Evolutionary conservation across 495 filamentous ascomycete genomes (phyloP), one percentile per base, ranked within the genome.

Genomic region (Darksidea phi): DNA sequence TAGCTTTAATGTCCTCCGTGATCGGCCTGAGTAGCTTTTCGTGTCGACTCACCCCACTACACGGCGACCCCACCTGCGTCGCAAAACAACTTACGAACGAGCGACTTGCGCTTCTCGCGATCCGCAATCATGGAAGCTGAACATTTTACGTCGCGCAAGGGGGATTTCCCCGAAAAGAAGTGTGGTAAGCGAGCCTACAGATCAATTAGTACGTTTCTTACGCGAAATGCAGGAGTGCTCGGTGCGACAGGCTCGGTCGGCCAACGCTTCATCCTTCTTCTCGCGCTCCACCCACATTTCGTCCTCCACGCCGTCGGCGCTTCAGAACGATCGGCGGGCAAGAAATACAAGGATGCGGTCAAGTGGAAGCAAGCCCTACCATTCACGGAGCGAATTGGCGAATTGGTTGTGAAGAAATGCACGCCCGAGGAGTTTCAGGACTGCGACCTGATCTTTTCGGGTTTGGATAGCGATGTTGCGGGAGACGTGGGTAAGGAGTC

Each of bases 181-280:
- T 75, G 74, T 63, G 74, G 74, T 76, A 25, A 51, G 74, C 68
- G 28, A 8, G 36, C 20, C 23, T 47, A 37, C 28, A 13, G 46
- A 45, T 45, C 13, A 47, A 36, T 45, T 20, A n/a, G 28, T 34
- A 24, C 10, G 43, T 43, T 17, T 13, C 63, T 68, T 3, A 43
- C 13, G 23, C 21, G 24, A 32, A 8, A 25, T 58, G 32, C 46
- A 78, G 73, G 73, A 26, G 72, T 78, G n/a, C 70, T 78, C 11
- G 74, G 75, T 38, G 75, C 75, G 47, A 78, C 75, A 13, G 75
- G 75, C 45, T 73, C 73, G 13, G 74, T 78, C 0, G 76, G 75
- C 24, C 76, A 76, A 42, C 73, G 76, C 38, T 77, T 77, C 61
- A 76, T 78, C 57, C 72, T 78, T 6, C 65, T 78, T 0, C 72